Evolutionary conservation across 768 basidiomycete genomes (phyloP).

Genomic region (Mycena rebaudengoi): DNA sequence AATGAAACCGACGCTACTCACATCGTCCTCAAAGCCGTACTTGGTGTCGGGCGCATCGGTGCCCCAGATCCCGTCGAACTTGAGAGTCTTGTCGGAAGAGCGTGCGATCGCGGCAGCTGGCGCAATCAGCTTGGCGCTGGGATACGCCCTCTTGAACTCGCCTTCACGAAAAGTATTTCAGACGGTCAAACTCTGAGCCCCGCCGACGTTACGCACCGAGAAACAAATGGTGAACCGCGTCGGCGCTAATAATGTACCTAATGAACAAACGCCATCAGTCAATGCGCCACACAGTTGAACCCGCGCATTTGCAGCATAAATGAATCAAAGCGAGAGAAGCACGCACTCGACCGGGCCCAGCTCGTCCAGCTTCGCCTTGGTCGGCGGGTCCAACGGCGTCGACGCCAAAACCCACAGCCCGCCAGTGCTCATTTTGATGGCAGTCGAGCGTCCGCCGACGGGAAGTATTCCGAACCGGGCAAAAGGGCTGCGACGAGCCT

Average conservation of each 20-base stretch:
- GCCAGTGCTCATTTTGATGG: slow-evolving; percentile 70
- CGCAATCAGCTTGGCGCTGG: slow-evolving; percentile 74
- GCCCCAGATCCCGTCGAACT: slow-evolving; percentile 75
- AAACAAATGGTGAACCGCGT: slow-evolving; percentile 66
- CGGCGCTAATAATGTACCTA: slow-evolving; percentile 67
- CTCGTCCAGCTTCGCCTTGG: slow-evolving; percentile 65
- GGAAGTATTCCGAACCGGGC: slow-evolving; percentile 71
- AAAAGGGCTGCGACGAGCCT: slow-evolving; percentile 59
- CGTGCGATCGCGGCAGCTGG: slow-evolving; percentile 63
- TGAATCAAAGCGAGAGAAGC: neutral
- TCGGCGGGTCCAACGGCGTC: slow-evolving; percentile 70
- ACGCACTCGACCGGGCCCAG: slow-evolving; percentile 76
- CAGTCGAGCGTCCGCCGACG: slow-evolving; percentile 86
- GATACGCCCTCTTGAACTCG: slow-evolving; percentile 74
- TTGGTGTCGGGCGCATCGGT: slow-evolving; percentile 64
- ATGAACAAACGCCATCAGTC: too few relatives aligned
- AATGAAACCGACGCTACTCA: slow-evolving; percentile 26
- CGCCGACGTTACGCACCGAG: slow-evolving; percentile 51
- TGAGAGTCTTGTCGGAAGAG: slow-evolving; percentile 56
- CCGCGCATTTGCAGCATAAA: too few relatives aligned
- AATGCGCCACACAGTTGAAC: too few relatives aligned
- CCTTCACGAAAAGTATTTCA: slow-evolving; percentile 36
- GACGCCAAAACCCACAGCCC: slow-evolving; percentile 86
- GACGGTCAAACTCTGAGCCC: slow-evolving; percentile 6
- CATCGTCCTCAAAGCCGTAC: slow-evolving; percentile 84